Percentiles rank a stretch among this genome's conserved stretches.
Evolutionary conservation across 1,139 yeast species (phyloP).

Genomic region (Magnusiomyces ingens): DNA sequence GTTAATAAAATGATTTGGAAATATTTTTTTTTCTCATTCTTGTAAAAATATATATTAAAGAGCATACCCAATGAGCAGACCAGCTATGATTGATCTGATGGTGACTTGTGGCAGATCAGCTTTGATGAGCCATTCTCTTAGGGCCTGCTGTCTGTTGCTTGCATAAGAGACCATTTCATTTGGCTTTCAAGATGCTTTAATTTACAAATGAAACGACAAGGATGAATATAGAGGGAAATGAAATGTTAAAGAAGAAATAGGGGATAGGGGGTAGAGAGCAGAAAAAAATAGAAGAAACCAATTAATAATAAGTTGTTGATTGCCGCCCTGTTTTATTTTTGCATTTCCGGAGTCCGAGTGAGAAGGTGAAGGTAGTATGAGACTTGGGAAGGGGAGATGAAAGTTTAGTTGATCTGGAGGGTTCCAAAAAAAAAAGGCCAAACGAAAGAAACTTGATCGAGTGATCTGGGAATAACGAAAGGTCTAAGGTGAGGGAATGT

Average conservation of each 20-base stretch:
- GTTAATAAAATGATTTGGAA: too few relatives aligned
- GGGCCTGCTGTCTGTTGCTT: neutral
- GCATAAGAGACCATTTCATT: conserved; percentile 1
- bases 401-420: too few relatives aligned
- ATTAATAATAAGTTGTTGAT: neutral
- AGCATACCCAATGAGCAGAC: conserved; percentile 29
- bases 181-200: conserved; percentile 4
- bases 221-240: conserved; percentile 1
- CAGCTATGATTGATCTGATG: conserved; percentile 61
- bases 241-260: conserved; percentile 3
- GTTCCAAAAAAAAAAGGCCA: too few relatives aligned
- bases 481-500: too few relatives aligned
- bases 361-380: too few relatives aligned
- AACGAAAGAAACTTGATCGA: too few relatives aligned
- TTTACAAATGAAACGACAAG: neutral
- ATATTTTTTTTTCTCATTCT: too few relatives aligned
- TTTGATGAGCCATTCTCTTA: conserved; percentile 10
- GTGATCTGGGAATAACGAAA: too few relatives aligned
- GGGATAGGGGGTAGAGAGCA: too few relatives aligned
- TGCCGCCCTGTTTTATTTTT: neutral
- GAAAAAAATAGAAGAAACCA: too few relatives aligned
- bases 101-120: conserved; percentile 48
- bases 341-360: too few relatives aligned
- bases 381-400: too few relatives aligned
- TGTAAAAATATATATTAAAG: neutral